Evolutionary conservation across 768 basidiomycete genomes (phyloP).

Genomic region (Pleurotus ostreatus): DNA sequence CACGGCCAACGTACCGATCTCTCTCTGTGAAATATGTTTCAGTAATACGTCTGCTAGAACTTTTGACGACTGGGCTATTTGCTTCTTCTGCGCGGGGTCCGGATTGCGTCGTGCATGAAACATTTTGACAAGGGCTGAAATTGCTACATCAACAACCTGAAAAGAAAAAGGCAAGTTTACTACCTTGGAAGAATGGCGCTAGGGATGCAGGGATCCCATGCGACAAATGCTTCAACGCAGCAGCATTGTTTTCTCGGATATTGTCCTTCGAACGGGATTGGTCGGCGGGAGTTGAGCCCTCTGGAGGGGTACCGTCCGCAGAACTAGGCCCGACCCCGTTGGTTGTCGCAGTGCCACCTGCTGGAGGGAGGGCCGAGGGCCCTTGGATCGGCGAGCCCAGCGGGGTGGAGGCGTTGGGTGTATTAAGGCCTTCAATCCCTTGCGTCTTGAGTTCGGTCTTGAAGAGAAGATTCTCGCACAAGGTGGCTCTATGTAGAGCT

Average conservation of each 20-base stretch:
- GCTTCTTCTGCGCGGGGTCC: slow-evolving; percentile 72
- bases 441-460: slow-evolving; percentile 52
- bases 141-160: background rate
- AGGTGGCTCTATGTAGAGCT: slow-evolving; percentile 70
- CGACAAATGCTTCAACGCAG: slow-evolving; percentile 75
- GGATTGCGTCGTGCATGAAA: slow-evolving; percentile 78
- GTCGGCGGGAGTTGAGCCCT: slow-evolving; percentile 16
- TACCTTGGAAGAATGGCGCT: slow-evolving; percentile 86
- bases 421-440: slow-evolving; percentile 48
- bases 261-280: slow-evolving; percentile 29
- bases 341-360: slow-evolving; percentile 23
- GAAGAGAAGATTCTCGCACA: slow-evolving; percentile 85
- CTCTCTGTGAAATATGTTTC: slow-evolving; percentile 55
- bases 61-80: slow-evolving; percentile 65
- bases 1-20: slow-evolving; percentile 41
- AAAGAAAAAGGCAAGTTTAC: background rate
- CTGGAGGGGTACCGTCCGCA: slow-evolving; percentile 13
- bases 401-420: slow-evolving; percentile 39
- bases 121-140: slow-evolving; percentile 77
- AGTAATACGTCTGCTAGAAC: slow-evolving; percentile 71
- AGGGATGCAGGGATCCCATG: slow-evolving; percentile 72
- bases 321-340: slow-evolving; percentile 25
- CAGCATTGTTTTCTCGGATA: slow-evolving; percentile 61
- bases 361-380: slow-evolving; percentile 36
- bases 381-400: slow-evolving; percentile 44